phyloP scores from a whole-genome alignment of 2,329 filamentous ascomycete genomes.

The Allantophomopsis lycopodina region DNA sequence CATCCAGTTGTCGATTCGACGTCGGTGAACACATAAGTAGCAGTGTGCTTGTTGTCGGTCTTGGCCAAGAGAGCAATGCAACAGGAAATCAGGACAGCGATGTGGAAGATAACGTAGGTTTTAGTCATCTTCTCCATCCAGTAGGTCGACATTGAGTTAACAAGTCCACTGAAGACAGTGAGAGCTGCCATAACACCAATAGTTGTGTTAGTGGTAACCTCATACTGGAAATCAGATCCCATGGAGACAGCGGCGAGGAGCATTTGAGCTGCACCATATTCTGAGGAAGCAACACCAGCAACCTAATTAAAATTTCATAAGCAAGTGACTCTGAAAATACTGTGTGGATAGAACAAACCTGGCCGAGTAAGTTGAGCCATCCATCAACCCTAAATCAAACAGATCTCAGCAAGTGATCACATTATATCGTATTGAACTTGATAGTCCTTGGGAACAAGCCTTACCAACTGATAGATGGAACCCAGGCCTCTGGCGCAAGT shows the following conservation, averaged over 20 bases:
- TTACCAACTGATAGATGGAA: constrained; percentile 33
- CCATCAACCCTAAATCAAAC: constrained; percentile 16
- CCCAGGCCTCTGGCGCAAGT: constrained; percentile 30
- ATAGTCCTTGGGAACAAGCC: no score
- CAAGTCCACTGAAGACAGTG: constrained; percentile 32
- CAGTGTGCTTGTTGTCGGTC: constrained; percentile 33
- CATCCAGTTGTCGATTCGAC: constrained; percentile 36
- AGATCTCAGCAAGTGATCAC: background rate
- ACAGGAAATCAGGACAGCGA: constrained; percentile 34
- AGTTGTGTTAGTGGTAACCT: constrained; percentile 29
- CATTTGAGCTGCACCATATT: constrained; percentile 42
- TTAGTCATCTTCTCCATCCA: constrained; percentile 46
- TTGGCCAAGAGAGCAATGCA: constrained; percentile 34
- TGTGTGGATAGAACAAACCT: constrained; percentile 21
- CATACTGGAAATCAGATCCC: constrained; percentile 29
- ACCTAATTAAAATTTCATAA: constrained; percentile 4
- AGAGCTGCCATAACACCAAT: constrained; percentile 41
- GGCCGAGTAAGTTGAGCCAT: constrained; percentile 36
- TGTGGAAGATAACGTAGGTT: constrained; percentile 42
- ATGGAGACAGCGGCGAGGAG: constrained; percentile 40
- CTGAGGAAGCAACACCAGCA: constrained; percentile 36
- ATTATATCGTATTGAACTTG: constrained; percentile 1
- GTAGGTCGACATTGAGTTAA: constrained; percentile 41
- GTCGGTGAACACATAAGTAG: constrained; percentile 39
- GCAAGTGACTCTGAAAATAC: no score